Evolutionary conservation across 2,329 filamentous ascomycete genomes (phyloP).

Genomic region (Fusarium sp.): DNA sequence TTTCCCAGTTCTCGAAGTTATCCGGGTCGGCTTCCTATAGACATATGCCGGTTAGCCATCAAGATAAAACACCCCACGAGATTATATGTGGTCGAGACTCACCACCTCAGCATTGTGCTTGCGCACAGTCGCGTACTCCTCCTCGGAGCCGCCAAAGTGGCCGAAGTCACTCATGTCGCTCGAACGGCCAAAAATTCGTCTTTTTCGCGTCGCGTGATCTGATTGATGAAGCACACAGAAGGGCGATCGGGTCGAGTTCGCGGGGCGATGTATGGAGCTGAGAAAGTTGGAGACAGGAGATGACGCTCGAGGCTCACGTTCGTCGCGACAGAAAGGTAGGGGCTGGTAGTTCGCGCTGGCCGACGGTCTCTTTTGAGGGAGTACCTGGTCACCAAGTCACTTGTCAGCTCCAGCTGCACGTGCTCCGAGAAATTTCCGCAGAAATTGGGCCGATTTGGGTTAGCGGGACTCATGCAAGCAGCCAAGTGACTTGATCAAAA

Average conservation of each 20-base stretch:
- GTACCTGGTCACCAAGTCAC: conserved; percentile 35
- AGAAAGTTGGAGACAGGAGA: conserved; percentile 37
- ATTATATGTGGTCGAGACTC: conserved; percentile 39
- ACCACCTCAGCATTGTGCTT: conserved; percentile 83
- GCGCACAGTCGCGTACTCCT: conserved; percentile 84
- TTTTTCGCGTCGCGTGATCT: conserved; percentile 17
- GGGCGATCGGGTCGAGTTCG: conserved; percentile 3
- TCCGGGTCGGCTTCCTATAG: conserved; percentile 76
- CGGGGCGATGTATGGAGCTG: conserved; percentile 17
- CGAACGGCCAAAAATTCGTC: conserved; percentile 1
- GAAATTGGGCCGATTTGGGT: conserved; percentile 15
- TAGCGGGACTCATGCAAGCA: conserved; percentile 28
- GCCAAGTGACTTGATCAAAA: conserved; percentile 18
- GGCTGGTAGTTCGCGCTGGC: conserved; percentile 39
- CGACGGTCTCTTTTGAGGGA: conserved; percentile 24
- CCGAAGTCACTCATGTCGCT: conserved; percentile 74
- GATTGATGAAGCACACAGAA: conserved; percentile 13
- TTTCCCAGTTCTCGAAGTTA: conserved; percentile 95
- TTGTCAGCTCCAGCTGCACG: conserved; percentile 20
- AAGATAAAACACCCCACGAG: neutral
- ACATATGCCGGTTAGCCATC: conserved; percentile 33
- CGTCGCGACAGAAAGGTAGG: conserved; percentile 40
- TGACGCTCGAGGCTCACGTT: conserved; percentile 34
- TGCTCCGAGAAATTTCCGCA: neutral
- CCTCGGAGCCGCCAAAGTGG: conserved; percentile 77